Percentiles rank a stretch among this genome's conserved stretches.
These are phyloP conservation scores for Aspergillus coremiiformis DNA, from an alignment of 495 filamentous ascomycete genomes.

Conservation along the genomic window DNA sequence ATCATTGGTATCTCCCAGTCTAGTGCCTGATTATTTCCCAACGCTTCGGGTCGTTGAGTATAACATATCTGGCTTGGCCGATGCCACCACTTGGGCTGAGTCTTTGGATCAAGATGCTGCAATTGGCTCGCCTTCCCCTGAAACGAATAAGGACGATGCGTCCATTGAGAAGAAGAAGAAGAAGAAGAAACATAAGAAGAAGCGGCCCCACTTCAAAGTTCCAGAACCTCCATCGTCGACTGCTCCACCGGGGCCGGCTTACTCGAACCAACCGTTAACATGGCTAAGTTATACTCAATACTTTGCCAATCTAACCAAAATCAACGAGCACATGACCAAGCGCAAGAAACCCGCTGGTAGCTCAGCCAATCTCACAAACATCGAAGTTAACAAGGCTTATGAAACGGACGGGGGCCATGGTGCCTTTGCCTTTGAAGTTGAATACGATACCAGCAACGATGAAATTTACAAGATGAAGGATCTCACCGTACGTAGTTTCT, in stretches of 20 bases:
- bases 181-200: conserved; percentile 45
- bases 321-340: conserved; percentile 58
- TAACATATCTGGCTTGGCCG: conserved; percentile 76
- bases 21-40: conserved; percentile 92
- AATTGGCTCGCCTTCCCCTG: neutral
- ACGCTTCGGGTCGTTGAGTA: conserved; percentile 84
- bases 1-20: conserved; percentile 69
- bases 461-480: conserved; percentile 68
- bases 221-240: conserved; percentile 67
- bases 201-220: conserved; percentile 54
- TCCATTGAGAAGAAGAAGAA: conserved; percentile 42
- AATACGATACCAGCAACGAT: conserved; percentile 78
- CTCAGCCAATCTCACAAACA: neutral
- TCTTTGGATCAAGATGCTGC: neutral
- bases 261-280: conserved; percentile 76
- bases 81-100: conserved; percentile 39
- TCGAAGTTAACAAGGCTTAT: neutral
- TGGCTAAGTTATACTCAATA: conserved; percentile 79
- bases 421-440: conserved; percentile 68
- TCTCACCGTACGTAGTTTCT: conserved; percentile 74
- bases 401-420: conserved; percentile 34
- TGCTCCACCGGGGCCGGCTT: conserved; percentile 79
- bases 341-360: neutral
- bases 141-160: conserved; percentile 5
- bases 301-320: conserved; percentile 81